Percentiles rank a stretch among this genome's conserved stretches.
These are phyloP conservation scores for Zygosaccharomyces pseudorouxii DNA, from an alignment of 805 yeast genomes.

Conservation along the genomic window DNA sequence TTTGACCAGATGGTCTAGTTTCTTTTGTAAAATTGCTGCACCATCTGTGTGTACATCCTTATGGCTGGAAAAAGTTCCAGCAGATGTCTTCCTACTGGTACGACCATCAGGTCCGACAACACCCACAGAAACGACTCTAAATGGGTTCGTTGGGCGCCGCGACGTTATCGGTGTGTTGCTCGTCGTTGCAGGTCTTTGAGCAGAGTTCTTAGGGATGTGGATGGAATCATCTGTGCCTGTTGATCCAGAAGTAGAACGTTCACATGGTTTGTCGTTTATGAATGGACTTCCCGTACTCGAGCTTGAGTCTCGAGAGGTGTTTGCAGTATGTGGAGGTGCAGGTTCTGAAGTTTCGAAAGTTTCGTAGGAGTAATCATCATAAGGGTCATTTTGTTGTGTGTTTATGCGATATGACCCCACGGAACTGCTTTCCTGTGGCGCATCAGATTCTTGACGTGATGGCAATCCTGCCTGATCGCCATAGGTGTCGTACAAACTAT, in stretches of 20 bases:
- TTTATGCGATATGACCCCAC: neutral
- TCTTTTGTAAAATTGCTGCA: conserved; percentile 29
- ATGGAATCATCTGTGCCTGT: conserved; percentile 10
- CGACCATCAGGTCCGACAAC: conserved; percentile 9
- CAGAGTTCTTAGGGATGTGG: conserved; percentile 11
- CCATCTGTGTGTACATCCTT: conserved; percentile 8
- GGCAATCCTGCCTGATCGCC: neutral
- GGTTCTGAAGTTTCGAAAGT: neutral
- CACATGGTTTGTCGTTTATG: neutral
- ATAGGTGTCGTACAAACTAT: neutral
- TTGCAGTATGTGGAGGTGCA: conserved; percentile 6
- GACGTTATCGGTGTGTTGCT: conserved; percentile 3
- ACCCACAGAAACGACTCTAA: conserved; percentile 35
- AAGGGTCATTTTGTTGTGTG: neutral
- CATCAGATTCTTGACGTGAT: neutral
- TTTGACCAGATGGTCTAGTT: conserved; percentile 31
- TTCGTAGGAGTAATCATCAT: neutral
- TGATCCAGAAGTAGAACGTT: neutral
- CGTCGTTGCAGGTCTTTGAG: conserved; percentile 6
- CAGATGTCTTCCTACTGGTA: conserved; percentile 17
- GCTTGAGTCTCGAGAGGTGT: conserved; percentile 12
- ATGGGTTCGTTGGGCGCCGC: conserved; percentile 28
- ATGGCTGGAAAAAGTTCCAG: conserved; percentile 6
- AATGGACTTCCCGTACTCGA: neutral
- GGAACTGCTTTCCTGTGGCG: neutral